Evolutionary conservation across 2,329 filamentous ascomycete species (phyloP), one percentile per base, ranked within the genome.

Genomic region (Metarhizium sp.): DNA sequence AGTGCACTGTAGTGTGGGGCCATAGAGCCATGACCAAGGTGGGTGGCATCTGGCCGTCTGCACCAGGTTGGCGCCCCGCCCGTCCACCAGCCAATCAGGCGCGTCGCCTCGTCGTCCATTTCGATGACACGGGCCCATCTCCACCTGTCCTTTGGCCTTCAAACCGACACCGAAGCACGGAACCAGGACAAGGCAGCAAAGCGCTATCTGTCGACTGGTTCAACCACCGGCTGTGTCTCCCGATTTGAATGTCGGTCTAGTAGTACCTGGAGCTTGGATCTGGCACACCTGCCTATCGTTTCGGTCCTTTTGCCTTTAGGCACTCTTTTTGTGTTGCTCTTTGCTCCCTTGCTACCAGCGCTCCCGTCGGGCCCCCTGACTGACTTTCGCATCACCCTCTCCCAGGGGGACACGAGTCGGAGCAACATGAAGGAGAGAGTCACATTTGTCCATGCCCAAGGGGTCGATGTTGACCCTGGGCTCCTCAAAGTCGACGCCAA

Each of bases 361-460:
- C 34, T 42, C 30, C n/a, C 30, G 34, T 34, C 52, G 32, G 16
- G n/a, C 20, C 48, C 29, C 36, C 20, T 32, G 18, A 25, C 20
- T 32, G 18, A 25, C 13, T 46, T 25, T 40, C 10, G 48, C 40
- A 50, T 45, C 4, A 20, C 6, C 38, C 43, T 25, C 25, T 36
- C 45, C 29, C n/a, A 50, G 34, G 42, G 29, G 30, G 45, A 54
- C 34, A 45, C 54, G 36, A 43, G 46, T 36, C 20, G 20, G 40
- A 18, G 14, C 57, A 73, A 53, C 43, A 91, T 92, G 88, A 84
- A 86, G 63, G 83, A 90, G 71, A 78, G 89, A 71, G 84, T 90
- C 63, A 95, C 92, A 1, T 94, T 90, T 60, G 75, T 95, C 53
- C 84, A 87, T 61, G 78, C 80, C 25, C 75, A 79, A n/a, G 81